These are phyloP conservation scores for Themeda triandra DNA, from an alignment of 176 grass and related monocot genomes.

Conservation along the genomic window DNA sequence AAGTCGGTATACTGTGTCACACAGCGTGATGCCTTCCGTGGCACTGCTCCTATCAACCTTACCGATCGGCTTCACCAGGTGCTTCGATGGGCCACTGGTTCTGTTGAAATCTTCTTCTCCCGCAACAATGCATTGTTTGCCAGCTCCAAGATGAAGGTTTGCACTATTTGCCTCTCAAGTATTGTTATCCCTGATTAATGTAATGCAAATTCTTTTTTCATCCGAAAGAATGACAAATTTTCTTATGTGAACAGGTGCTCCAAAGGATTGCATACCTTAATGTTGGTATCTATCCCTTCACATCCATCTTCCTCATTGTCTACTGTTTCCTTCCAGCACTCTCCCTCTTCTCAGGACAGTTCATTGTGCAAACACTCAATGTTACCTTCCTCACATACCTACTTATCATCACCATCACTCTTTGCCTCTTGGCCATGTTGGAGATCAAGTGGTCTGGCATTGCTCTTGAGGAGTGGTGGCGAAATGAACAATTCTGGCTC, in stretches of 20 bases:
- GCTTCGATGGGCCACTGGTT: conserved; percentile 91
- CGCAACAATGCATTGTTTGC: conserved; percentile 88
- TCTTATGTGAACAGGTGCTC: conserved; percentile 53
- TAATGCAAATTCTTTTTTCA: conserved; percentile 10
- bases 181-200: background rate
- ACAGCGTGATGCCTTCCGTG: conserved; percentile 83
- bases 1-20: conserved; percentile 98
- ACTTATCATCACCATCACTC: conserved; percentile 79
- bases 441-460: conserved; percentile 99
- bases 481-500: conserved; percentile 98
- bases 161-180: conserved; percentile 6
- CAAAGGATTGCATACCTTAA: conserved; percentile 92
- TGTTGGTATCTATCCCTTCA: conserved; percentile 98
- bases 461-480: conserved; percentile 94
- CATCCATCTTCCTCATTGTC: conserved; percentile 92
- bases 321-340: conserved; percentile 99
- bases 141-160: conserved; percentile 86
- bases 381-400: conserved; percentile 90
- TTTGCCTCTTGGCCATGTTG: conserved; percentile 82
- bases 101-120: conserved; percentile 98
- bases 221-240: conserved; percentile 9
- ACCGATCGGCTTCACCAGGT: conserved; percentile 97
- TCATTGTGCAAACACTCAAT: conserved; percentile 94
- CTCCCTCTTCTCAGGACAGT: conserved; percentile 95
- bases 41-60: conserved; percentile 91